Conservation (phyloP, 164 flowering plant genomes). For the Sextonia rubra region DNA sequence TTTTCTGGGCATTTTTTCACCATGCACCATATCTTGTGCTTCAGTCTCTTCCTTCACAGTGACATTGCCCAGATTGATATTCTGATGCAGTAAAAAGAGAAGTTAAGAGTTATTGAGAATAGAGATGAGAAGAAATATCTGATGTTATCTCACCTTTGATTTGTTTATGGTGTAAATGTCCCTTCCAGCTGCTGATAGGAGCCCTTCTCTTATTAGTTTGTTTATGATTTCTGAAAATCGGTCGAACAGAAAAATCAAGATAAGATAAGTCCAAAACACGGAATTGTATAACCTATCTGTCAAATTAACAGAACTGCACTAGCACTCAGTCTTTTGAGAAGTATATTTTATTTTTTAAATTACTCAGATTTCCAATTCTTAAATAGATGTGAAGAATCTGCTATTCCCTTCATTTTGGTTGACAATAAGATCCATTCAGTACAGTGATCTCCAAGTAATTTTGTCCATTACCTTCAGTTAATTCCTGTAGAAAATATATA, state of each 20-base stretch:
- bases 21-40: conserved; percentile 18
- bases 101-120: neutral
- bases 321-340: neutral
- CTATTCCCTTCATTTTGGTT: neutral
- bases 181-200: conserved; percentile 49
- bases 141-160: conserved; percentile 39
- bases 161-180: conserved; percentile 50
- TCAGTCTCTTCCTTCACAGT: conserved; percentile 72
- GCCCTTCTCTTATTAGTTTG: conserved; percentile 59
- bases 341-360: neutral
- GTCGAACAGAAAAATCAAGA: neutral
- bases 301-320: no score
- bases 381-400: neutral
- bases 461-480: conserved; percentile 64
- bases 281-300: neutral
- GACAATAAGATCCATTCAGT: neutral
- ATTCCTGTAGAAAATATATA: conserved; percentile 46
- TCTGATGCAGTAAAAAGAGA: conserved; percentile 26
- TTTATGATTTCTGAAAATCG: conserved; percentile 63
- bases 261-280: neutral
- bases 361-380: neutral
- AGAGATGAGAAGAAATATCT: neutral
- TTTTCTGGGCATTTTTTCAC: conserved; percentile 24
- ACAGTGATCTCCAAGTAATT: neutral
- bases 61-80: conserved; percentile 35